Percentiles rank a stretch among this genome's conserved stretches.
Conservation (phyloP, 2,329 filamentous ascomycete genomes). For the Pyricularia pennisetigena region DNA sequence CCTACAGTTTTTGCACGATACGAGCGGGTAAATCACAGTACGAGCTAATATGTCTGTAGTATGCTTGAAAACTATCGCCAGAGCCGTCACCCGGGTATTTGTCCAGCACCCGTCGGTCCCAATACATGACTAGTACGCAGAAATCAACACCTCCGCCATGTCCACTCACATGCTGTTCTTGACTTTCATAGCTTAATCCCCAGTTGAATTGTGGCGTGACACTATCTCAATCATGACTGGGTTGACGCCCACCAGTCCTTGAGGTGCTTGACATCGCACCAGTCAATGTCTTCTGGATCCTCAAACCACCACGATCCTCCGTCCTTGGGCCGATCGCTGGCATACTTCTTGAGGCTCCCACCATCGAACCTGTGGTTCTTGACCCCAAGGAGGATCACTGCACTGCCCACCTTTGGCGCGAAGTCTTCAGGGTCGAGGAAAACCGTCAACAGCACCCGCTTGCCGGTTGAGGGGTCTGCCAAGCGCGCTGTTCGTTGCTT, state of each 20-base stretch:
- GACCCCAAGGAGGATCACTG: slow-evolving; percentile 41
- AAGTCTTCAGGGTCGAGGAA: slow-evolving; percentile 44
- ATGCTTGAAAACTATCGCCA: not conserved
- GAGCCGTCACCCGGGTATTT: not conserved
- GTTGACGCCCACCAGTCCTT: slow-evolving; percentile 31
- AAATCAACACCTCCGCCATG: not conserved
- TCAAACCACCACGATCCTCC: slow-evolving; percentile 39
- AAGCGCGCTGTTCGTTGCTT: slow-evolving; percentile 42
- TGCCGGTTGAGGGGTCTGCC: slow-evolving; percentile 38
- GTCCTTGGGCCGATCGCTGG: slow-evolving; percentile 20
- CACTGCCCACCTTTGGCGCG: slow-evolving; percentile 35
- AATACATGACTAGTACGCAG: not conserved
- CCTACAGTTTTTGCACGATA: too few species aligned
- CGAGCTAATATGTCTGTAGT: not conserved
- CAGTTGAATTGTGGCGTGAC: not conserved
- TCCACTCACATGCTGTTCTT: not conserved
- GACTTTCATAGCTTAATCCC: not conserved
- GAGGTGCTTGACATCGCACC: slow-evolving; percentile 38
- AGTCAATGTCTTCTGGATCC: slow-evolving; percentile 32
- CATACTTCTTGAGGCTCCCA: slow-evolving; percentile 31
- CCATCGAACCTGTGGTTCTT: slow-evolving; percentile 48
- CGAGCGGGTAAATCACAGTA: too few species aligned
- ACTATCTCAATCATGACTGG: not conserved
- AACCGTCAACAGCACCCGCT: slow-evolving; percentile 42
- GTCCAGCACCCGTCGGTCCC: not conserved